Base-by-base conservation (phyloP, 225 moss, liverwort and hornwort species). In the Polytrichum commune region DNA sequence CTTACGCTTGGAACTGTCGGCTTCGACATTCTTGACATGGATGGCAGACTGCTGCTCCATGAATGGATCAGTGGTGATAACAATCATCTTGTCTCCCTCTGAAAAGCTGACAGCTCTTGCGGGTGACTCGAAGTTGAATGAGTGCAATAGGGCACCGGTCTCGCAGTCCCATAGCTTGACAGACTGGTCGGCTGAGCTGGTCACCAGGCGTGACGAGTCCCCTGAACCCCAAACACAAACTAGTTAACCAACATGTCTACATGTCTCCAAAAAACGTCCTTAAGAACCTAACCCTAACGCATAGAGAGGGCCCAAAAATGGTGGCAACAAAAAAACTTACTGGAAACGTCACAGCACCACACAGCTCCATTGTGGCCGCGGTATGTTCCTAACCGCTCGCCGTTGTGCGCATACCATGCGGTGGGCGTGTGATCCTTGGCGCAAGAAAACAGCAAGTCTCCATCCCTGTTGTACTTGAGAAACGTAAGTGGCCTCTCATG, bases 361-460 rank as follows among this genome's bases (percentile, higher is more conserved):
- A 95, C 92, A 22, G 95, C 95, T 67, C 95, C 95, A 24, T 95
- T 95, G 84, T 95, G 95, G 55, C 95, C 92, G 7, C 83, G 79
- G 71, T 92, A 95, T 1, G 92, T 95, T 56, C 95, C 95, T 73
- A 95, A 69, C 55, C 92, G 85, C 75, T 92, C 95, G 74, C 95
- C 95, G 54, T 95, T 95, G 68, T 88, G 85, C 27, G 95, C 85
- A 55, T 92, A 95, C 95, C 95, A 95, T 33, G 85, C 95, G 5
- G 92, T 92, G 56, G 95, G 95, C 65, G 85, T 92, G 77, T 92
- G 95, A 84, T 95, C 95, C 84, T 95, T 95, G 23, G 95, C 95
- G 27, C 95, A 95, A 2, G 95, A 95, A 78, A 95, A 92, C 29
- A 95, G 78, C 57, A 95, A 82, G 75, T 95, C 95, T 16, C 95